Evolutionary conservation across 2,329 filamentous ascomycete genomes (phyloP).

Genomic region (Claviceps purpurea): DNA sequence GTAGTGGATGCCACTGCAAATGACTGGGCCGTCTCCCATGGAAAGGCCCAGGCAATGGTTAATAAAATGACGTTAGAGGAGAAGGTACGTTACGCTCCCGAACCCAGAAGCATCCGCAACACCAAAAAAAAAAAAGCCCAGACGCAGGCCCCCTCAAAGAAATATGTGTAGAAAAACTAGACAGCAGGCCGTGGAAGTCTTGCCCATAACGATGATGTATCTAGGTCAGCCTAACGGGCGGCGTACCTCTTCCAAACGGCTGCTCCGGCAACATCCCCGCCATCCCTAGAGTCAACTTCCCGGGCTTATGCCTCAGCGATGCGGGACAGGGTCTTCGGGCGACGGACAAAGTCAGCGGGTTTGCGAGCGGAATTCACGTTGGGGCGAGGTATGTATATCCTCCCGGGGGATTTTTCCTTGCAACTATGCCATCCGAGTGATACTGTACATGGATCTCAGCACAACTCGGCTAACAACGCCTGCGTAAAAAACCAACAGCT

Average conservation of each 20-base stretch:
- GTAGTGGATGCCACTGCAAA: neutral
- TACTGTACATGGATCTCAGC: too few relatives aligned
- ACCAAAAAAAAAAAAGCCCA: neutral
- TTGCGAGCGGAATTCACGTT: slow-evolving; percentile 27
- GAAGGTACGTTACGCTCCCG: slow-evolving; percentile 35
- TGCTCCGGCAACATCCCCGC: slow-evolving; percentile 32
- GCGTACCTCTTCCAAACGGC: slow-evolving; percentile 38
- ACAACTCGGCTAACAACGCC: neutral
- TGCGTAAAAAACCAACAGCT: slow-evolving; percentile 24
- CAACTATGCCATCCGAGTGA: too few relatives aligned
- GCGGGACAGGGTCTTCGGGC: slow-evolving; percentile 30
- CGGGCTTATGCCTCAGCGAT: slow-evolving; percentile 31
- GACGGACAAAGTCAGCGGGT: slow-evolving; percentile 28
- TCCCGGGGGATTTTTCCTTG: too few relatives aligned
- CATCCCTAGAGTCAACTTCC: slow-evolving; percentile 25
- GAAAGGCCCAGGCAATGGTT: slow-evolving; percentile 56
- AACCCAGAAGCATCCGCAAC: neutral
- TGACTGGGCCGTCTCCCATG: slow-evolving; percentile 55
- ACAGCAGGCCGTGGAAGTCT: too few relatives aligned
- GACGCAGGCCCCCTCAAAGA: too few relatives aligned
- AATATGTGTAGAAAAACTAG: too few relatives aligned
- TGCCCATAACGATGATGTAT: too few relatives aligned
- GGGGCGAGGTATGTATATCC: slow-evolving; percentile 20
- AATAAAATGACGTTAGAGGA: slow-evolving; percentile 60
- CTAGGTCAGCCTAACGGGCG: slow-evolving; percentile 56